Evolutionary conservation across 2,329 filamentous ascomycete genomes (phyloP).

Genomic region (Beauveria rudraprayagi): DNA sequence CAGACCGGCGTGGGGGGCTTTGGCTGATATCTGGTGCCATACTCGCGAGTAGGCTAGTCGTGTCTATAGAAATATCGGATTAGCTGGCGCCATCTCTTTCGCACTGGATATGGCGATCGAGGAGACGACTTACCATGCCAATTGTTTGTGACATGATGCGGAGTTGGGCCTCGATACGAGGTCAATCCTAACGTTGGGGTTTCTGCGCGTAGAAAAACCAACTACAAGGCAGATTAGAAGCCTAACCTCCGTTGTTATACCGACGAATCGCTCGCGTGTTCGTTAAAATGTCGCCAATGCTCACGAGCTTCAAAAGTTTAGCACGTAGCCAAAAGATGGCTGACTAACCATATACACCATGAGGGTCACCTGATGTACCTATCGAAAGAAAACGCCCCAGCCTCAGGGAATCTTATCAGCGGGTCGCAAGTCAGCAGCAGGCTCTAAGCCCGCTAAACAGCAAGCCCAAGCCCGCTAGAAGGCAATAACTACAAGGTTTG

Average conservation of each 20-base stretch:
- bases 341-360: neutral
- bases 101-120: neutral
- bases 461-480: neutral
- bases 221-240: neutral
- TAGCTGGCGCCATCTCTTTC: neutral
- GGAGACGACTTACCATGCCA: slow-evolving; percentile 51
- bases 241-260: neutral
- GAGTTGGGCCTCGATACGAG: slow-evolving; percentile 13
- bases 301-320: slow-evolving; percentile 8
- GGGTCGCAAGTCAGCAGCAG: neutral
- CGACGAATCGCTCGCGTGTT: neutral
- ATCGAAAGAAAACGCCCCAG: too few species aligned
- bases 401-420: too few species aligned
- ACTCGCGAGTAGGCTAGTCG: slow-evolving; percentile 90
- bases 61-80: slow-evolving; percentile 49
- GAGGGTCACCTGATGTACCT: slow-evolving; percentile 2
- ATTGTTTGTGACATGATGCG: slow-evolving; percentile 68
- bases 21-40: slow-evolving; percentile 84
- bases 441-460: neutral
- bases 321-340: neutral
- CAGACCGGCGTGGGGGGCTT: slow-evolving; percentile 52
- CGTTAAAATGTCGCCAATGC: neutral
- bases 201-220: neutral
- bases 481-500: neutral
- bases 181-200: slow-evolving; percentile 6